These are phyloP conservation scores for Fusarium sp. DNA, from an alignment of 2,329 filamentous ascomycete species.

Conservation along the genomic window DNA sequence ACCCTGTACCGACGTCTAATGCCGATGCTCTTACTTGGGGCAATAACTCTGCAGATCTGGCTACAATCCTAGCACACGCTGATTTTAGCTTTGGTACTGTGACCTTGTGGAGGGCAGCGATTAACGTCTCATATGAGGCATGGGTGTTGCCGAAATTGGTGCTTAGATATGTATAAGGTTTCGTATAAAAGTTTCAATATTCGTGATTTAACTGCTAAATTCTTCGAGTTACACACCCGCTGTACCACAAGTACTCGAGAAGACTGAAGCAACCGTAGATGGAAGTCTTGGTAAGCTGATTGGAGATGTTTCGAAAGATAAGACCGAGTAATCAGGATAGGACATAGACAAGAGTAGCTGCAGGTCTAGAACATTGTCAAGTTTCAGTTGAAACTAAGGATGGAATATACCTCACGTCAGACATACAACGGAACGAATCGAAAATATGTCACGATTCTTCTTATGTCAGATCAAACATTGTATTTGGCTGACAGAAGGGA, in stretches of 20 bases:
- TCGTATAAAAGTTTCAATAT: no score
- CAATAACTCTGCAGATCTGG: no score
- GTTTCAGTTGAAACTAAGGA: background rate
- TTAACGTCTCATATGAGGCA: no score
- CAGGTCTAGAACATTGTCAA: fast-evolving
- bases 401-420: fast-evolving
- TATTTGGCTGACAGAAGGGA: background rate
- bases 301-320: background rate
- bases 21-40: no score
- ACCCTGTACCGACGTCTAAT: no score
- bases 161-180: no score
- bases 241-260: background rate
- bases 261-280: background rate
- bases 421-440: fast-evolving
- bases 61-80: no score
- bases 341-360: fast-evolving
- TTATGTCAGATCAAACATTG: background rate
- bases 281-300: background rate
- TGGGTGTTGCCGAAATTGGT: no score
- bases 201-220: no score
- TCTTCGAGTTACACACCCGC: no score
- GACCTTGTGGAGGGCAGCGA: no score
- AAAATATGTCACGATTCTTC: background rate
- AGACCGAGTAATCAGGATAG: background rate
- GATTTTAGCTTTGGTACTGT: no score